These are phyloP conservation scores for Dendrobium chrysotoxum DNA, from an alignment of 106 monocot genomes.

Conservation along the genomic window DNA sequence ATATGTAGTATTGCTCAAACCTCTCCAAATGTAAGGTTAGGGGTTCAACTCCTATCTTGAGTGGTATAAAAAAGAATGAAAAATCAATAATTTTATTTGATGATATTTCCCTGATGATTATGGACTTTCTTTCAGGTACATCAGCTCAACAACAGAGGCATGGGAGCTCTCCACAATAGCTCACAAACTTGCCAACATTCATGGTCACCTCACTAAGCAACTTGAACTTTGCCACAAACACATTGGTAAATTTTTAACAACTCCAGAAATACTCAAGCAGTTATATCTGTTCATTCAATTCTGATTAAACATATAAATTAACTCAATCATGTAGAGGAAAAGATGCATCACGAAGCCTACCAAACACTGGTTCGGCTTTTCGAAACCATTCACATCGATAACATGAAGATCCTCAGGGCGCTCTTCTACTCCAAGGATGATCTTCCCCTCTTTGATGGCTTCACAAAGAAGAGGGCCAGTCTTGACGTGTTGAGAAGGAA, in stretches of 20 bases:
- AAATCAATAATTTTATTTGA: neutral
- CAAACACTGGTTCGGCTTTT: constrained; percentile 56
- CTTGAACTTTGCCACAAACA: constrained; percentile 30
- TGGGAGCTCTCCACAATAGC: constrained; percentile 88
- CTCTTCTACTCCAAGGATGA: constrained; percentile 64
- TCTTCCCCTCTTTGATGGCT: constrained; percentile 45
- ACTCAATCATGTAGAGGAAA: constrained; percentile 40
- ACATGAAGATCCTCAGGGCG: constrained; percentile 72
- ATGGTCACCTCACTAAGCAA: constrained; percentile 59
- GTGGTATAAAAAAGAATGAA: neutral
- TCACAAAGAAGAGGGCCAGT: constrained; percentile 39
- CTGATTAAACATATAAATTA: neutral
- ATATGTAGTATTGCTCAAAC: no score
- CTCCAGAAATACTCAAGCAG: neutral
- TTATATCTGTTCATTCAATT: neutral
- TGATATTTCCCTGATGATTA: neutral
- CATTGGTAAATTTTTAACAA: constrained; percentile 34
- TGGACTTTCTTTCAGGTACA: constrained; percentile 34
- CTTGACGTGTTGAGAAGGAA: constrained; percentile 67
- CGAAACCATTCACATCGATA: constrained; percentile 55
- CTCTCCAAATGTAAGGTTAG: no score
- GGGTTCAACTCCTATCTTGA: neutral
- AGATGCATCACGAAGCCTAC: constrained; percentile 53
- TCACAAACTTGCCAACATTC: constrained; percentile 64
- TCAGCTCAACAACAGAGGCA: constrained; percentile 48